Evolutionary conservation across 1,139 yeast genomes (phyloP).

Genomic region (Debaryomyces udenii): DNA sequence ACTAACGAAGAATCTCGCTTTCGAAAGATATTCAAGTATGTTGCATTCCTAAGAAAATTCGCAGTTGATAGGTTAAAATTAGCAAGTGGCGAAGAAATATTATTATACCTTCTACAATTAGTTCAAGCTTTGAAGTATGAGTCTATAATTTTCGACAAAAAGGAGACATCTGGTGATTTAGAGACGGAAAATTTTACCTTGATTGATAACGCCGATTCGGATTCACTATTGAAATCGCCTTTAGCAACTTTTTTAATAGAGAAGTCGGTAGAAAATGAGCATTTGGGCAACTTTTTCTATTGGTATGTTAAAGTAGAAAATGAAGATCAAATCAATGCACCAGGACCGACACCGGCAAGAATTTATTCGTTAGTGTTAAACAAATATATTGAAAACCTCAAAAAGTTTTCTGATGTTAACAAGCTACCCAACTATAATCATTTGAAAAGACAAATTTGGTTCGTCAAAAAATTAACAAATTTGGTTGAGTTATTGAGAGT

Average conservation of each 20-base stretch:
- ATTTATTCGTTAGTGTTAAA: conserved; percentile 43
- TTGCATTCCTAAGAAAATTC: conserved; percentile 64
- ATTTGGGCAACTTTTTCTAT: conserved; percentile 79
- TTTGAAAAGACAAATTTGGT: conserved; percentile 49
- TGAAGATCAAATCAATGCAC: conserved; percentile 57
- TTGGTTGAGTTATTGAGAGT: conserved; percentile 44
- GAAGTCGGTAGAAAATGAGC: conserved; percentile 65
- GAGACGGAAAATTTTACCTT: conserved; percentile 22
- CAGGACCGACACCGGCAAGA: conserved; percentile 16
- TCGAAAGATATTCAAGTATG: conserved; percentile 36
- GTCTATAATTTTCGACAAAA: conserved; percentile 29
- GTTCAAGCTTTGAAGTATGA: conserved; percentile 92
- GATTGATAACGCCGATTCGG: conserved; percentile 23
- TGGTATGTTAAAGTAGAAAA: conserved; percentile 93
- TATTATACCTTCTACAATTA: conserved; percentile 80
- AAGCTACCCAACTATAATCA: conserved; percentile 41
- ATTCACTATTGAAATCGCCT: conserved; percentile 48
- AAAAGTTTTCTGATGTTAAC: conserved; percentile 30
- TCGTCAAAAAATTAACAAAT: conserved; percentile 44
- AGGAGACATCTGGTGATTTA: conserved; percentile 9
- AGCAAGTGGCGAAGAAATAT: conserved; percentile 80
- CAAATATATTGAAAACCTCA: conserved; percentile 42
- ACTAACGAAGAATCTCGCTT: conserved; percentile 36
- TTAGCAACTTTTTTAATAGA: conserved; percentile 79
- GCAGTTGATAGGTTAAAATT: conserved; percentile 83